These are phyloP conservation scores for Myxozyma mucilagina DNA, from an alignment of 805 yeast species.

Conservation along the genomic window DNA sequence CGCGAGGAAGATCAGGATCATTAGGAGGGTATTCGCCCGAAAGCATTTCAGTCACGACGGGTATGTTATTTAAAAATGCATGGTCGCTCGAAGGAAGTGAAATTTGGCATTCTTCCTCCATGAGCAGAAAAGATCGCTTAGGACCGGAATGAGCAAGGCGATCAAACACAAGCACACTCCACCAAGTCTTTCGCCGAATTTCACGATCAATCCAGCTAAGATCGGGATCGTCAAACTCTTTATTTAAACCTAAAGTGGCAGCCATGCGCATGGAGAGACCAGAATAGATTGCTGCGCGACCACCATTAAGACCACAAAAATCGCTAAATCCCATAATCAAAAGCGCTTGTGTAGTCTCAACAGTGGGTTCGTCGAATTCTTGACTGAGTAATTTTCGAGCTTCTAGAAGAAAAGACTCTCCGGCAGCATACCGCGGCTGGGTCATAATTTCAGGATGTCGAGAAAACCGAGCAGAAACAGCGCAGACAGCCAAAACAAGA, in stretches of 20 bases:
- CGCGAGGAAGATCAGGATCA: conserved; percentile 33
- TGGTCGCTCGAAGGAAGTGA: conserved; percentile 38
- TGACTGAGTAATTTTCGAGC: conserved; percentile 34
- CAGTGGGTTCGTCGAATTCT: conserved; percentile 38
- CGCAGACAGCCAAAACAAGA: conserved; percentile 40
- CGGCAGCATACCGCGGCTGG: conserved; percentile 34
- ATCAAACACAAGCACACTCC: conserved; percentile 42
- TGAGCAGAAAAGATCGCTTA: conserved; percentile 37
- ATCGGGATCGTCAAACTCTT: conserved; percentile 34
- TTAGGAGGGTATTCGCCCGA: conserved; percentile 33
- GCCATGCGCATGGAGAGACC: conserved; percentile 43
- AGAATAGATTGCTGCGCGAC: conserved; percentile 42
- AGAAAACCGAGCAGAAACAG: conserved; percentile 42
- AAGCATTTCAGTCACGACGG: conserved; percentile 35
- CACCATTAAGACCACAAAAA: conserved; percentile 40
- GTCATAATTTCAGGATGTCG: conserved; percentile 38
- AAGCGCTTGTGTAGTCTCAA: conserved; percentile 42
- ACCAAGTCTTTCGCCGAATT: conserved; percentile 40
- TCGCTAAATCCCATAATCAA: conserved; percentile 41
- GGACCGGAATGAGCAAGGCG: conserved; percentile 41
- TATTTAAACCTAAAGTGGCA: conserved; percentile 37
- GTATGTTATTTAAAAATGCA: conserved; percentile 36
- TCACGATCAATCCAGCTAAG: conserved; percentile 42
- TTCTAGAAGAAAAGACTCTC: conserved; percentile 34
- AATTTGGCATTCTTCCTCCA: conserved; percentile 34